Evolutionary conservation across 1,139 yeast species (phyloP).

Genomic region (Scheffersomyces segobiensis): DNA sequence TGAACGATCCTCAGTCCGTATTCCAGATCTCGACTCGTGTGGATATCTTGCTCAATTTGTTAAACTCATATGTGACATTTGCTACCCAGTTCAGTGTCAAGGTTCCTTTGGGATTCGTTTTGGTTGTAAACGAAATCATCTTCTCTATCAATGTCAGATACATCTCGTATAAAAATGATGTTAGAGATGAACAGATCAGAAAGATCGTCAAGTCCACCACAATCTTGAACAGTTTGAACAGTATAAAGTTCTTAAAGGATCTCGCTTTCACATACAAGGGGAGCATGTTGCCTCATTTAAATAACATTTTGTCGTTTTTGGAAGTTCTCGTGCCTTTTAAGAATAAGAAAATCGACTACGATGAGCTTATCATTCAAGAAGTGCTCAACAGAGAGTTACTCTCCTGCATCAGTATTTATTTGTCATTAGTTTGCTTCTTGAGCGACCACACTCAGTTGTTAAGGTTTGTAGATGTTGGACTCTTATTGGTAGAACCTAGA

Average conservation of each 20-base stretch:
- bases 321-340: constrained; percentile 57
- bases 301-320: constrained; percentile 48
- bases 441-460: constrained; percentile 41
- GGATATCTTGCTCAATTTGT: constrained; percentile 42
- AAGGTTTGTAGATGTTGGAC: constrained; percentile 48
- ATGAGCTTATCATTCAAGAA: constrained; percentile 33
- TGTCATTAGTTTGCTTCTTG: constrained; percentile 32
- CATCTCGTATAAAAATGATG: constrained; percentile 56
- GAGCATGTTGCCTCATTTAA: constrained; percentile 48
- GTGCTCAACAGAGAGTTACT: constrained; percentile 30
- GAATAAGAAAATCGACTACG: constrained; percentile 34
- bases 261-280: constrained; percentile 46
- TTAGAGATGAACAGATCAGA: constrained; percentile 51
- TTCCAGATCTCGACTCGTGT: constrained; percentile 53
- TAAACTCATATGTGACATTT: constrained; percentile 44
- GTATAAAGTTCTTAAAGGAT: constrained; percentile 40
- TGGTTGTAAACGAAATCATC: constrained; percentile 50
- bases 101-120: constrained; percentile 59
- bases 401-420: constrained; percentile 24
- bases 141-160: constrained; percentile 55
- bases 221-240: constrained; percentile 42
- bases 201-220: constrained; percentile 43
- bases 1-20: constrained; percentile 53
- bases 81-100: constrained; percentile 49
- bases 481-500: constrained; percentile 47